Base-by-base conservation (phyloP, 495 filamentous ascomycete genomes). In the Penicillium paxilli region DNA sequence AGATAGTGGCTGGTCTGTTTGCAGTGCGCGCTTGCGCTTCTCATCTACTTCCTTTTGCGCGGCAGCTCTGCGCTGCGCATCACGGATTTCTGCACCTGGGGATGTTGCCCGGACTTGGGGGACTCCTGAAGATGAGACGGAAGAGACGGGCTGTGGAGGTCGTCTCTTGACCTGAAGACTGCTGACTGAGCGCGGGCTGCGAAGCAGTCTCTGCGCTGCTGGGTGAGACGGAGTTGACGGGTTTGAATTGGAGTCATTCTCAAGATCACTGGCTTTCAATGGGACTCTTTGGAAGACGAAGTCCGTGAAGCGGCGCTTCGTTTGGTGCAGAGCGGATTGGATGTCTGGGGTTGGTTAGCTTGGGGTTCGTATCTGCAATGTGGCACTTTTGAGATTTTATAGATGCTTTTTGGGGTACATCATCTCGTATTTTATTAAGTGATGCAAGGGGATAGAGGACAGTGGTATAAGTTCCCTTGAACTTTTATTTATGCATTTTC, bases 221-320 rank as follows among this genome's bases (percentile, higher is more conserved):
- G 58, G 56, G 16, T 54, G 49, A 5, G 55, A 51, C 4, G 66
- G 44, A 47, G 54, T 24, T 4, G 65, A 49, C 9, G 59, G 47
- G 20, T 55, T 58, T 14, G 64, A 50, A 17, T 55, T 47, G 51
- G 51, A 54, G 30, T 9, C 48, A 49, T 42, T n/a, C 10, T 62
- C 64, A 16, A 38, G 35, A 26, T 60, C 58, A 24, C 55, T 56
- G 17, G 40, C 40, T 23, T 52, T 58, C 49, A 69, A 25, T 19
- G 67, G 62, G 45, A 78, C 74, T 47, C 75, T 58, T 40, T 76
- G 71, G 44, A 80, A 80, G 52, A 73, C 63, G 57, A 72, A 80
- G 59, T 78, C 76, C 28, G 74, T 77, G 54, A 80, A 80, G 5
- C 76, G 72, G n/a, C 74, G 70, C 60, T 78, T 80, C 10, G 67